Conservation (phyloP, 257 asterid genomes). For the Solanum rostratum region DNA sequence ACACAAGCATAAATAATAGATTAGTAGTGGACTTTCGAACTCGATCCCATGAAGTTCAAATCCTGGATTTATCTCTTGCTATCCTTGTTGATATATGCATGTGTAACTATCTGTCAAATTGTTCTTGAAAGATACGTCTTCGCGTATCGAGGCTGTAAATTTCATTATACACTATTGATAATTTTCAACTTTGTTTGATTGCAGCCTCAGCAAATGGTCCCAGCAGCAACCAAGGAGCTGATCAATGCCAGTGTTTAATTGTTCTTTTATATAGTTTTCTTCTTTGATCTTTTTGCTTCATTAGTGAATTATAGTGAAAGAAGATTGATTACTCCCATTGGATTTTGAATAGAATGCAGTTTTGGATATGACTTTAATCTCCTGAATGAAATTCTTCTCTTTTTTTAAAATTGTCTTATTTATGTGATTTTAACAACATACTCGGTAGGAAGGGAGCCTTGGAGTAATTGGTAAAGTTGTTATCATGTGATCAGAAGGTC, state of each 20-base stretch:
- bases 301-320: not conserved
- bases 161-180: not conserved
- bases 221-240: conserved; percentile 19
- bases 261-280: not conserved
- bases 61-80: not conserved
- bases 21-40: not conserved
- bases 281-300: not conserved
- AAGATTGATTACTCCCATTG: not conserved
- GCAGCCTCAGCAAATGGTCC: conserved; percentile 38
- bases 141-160: not conserved
- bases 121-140: not conserved
- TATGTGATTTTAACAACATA: not conserved
- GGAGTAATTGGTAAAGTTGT: too few species aligned
- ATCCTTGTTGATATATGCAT: not conserved
- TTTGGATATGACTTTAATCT: not conserved
- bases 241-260: conserved; percentile 23
- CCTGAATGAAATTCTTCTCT: not conserved
- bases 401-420: not conserved
- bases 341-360: not conserved
- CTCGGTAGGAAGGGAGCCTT: too few species aligned
- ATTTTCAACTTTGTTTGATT: not conserved
- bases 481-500: too few species aligned
- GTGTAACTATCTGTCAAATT: not conserved
- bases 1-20: not conserved
- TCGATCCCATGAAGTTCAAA: not conserved